A percentile compares a stretch with the other conserved stretches of the same genome.
Conservation (phyloP, 768 basidiomycete species). For the Xerocomus potaroensis region DNA sequence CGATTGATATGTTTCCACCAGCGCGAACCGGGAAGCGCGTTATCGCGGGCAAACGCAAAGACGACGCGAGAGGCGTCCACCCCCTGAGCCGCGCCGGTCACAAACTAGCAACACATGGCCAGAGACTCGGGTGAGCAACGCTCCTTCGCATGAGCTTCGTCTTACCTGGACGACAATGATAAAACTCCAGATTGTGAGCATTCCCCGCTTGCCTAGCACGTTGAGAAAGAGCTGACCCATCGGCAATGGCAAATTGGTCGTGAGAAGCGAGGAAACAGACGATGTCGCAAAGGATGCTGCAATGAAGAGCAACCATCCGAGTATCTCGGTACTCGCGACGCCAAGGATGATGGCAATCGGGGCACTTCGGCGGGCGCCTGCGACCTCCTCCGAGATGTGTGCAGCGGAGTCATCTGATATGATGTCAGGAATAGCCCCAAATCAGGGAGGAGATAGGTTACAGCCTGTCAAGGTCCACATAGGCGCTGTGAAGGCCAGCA, state of each 20-base stretch:
- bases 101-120: constrained; percentile 39
- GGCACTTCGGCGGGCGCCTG: constrained; percentile 58
- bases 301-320: constrained; percentile 65
- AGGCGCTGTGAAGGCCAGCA: constrained; percentile 66
- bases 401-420: constrained; percentile 67
- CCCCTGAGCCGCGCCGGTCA: constrained; percentile 69
- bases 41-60: constrained; percentile 71
- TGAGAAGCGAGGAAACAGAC: constrained; percentile 49
- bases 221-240: constrained; percentile 72
- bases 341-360: constrained; percentile 53
- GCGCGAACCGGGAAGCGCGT: constrained; percentile 67
- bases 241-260: constrained; percentile 50
- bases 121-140: background rate
- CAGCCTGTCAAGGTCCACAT: constrained; percentile 83
- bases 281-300: constrained; percentile 60
- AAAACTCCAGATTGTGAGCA: constrained; percentile 68
- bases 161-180: constrained; percentile 60
- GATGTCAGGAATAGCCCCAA: background rate
- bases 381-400: constrained; percentile 69
- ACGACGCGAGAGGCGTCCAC: constrained; percentile 74
- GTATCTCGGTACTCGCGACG: constrained; percentile 23
- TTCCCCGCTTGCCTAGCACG: constrained; percentile 61
- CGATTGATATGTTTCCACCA: constrained; percentile 64
- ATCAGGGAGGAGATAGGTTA: constrained; percentile 27
- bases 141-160: background rate